phyloP scores from a whole-genome alignment of 495 filamentous ascomycete genomes.

The Aspergillus conjunctus region DNA sequence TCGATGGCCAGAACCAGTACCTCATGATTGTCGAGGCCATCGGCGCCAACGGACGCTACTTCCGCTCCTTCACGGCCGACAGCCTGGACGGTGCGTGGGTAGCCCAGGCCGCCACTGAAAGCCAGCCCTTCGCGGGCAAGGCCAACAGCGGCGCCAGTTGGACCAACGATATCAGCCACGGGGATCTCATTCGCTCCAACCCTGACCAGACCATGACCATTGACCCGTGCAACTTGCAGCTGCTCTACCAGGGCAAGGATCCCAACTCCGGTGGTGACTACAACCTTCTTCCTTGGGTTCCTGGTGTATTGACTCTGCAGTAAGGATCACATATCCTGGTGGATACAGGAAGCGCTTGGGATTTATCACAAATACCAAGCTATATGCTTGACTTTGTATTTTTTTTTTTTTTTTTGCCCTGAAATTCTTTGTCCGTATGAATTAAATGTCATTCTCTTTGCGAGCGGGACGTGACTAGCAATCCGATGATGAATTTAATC shows the following conservation, averaged over 20 bases:
- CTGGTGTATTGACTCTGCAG: too few species aligned
- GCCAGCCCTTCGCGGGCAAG: conserved; percentile 60
- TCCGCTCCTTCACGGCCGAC: conserved; percentile 63
- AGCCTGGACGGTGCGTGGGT: conserved; percentile 58
- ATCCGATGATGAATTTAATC: too few species aligned
- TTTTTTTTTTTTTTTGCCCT: too few species aligned
- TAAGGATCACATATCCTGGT: too few species aligned
- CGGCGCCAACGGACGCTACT: conserved; percentile 58
- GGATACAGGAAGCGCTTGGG: too few species aligned
- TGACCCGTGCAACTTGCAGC: conserved; percentile 59
- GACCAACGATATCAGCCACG: conserved; percentile 67
- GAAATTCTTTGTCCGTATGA: too few species aligned
- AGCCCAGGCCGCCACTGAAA: conserved; percentile 52
- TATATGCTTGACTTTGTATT: too few species aligned
- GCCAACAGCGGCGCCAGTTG: conserved; percentile 62
- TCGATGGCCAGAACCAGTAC: conserved; percentile 52
- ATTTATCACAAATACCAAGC: too few species aligned
- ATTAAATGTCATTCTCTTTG: too few species aligned
- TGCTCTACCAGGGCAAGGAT: conserved; percentile 59
- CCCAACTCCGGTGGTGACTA: conserved; percentile 9
- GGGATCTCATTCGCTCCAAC: conserved; percentile 56
- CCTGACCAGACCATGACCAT: conserved; percentile 59
- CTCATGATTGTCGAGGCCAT: conserved; percentile 68
- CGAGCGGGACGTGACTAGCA: too few species aligned
- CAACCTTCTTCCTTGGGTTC: too few species aligned